Evolutionary conservation across 2,329 filamentous ascomycete genomes (phyloP).

Genomic region (Magnaporthiopsis rhizophila): DNA sequence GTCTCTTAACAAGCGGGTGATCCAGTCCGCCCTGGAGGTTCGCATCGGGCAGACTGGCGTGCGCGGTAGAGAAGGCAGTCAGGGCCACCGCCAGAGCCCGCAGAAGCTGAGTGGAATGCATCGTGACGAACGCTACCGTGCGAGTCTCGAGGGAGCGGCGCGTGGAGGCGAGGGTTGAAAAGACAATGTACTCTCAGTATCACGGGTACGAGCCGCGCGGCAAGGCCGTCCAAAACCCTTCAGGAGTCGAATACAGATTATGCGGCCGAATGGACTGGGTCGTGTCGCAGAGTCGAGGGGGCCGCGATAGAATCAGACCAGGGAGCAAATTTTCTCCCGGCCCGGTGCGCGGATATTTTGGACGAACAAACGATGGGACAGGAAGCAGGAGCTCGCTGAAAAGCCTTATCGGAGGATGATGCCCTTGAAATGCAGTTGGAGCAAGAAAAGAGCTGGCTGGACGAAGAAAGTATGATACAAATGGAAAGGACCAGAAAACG

Average conservation of each 20-base stretch:
- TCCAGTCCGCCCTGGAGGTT: constrained; percentile 12
- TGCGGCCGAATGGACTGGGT: background rate
- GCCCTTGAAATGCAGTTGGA: background rate
- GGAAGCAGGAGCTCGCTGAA: background rate
- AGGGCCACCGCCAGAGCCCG: constrained; percentile 32
- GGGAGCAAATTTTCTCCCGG: background rate
- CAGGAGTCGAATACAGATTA: background rate
- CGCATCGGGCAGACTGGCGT: constrained; percentile 29
- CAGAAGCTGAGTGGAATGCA: constrained; percentile 6
- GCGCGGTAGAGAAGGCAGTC: constrained; percentile 36
- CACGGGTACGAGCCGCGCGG: too few species aligned
- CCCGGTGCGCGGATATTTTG: background rate
- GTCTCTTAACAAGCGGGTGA: constrained; percentile 9
- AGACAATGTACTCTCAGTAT: background rate
- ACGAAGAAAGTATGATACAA: background rate
- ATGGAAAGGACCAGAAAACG: background rate
- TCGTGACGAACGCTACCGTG: background rate
- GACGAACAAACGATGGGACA: background rate
- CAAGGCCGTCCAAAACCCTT: background rate
- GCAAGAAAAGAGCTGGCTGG: background rate
- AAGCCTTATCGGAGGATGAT: background rate
- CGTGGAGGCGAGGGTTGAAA: background rate
- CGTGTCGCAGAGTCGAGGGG: background rate
- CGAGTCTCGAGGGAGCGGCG: background rate
- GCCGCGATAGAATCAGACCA: background rate